Evolutionary conservation across 192 early-diverging fungal species (phyloP), one percentile per base, ranked within the genome.

Genomic region (Backusella westeae): DNA sequence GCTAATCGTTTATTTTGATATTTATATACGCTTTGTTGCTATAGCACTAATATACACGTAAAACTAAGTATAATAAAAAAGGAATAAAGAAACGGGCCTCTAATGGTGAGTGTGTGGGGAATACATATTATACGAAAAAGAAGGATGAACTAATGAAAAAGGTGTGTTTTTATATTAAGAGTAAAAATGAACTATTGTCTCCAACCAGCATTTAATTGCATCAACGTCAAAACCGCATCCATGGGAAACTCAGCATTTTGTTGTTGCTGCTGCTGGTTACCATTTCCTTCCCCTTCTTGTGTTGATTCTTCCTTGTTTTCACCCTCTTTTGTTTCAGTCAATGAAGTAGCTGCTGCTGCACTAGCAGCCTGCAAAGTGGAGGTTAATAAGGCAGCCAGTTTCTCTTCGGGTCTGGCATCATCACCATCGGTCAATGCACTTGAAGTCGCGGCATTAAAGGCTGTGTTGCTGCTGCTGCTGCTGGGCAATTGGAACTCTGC

Each of bases 151-250:
- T 56, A 23, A 23, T n/a, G 56, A 59, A 7, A 26, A 26, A 23
- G 26, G n/a, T n/a, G 12, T 49, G 46, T 36, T 67, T 19, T 67
- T 67, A 3, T 34, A 39, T 35, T 32, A 32, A 69, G 39, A 35
- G 34, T 6, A 32, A 32, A 68, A 23, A 21, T 3, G 23, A 15
- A 26, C n/a, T n/a, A 69, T 52, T 79, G 78, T 65, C 78, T 68
- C 85, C 85, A 85, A 19, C 81, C 80, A 15, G 79, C 84, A 49
- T 85, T 85, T 32, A 85, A 72, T 68, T 85, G 81, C 84, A 85
- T 85, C 15, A 85, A 56, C 17, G 84, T 85, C 59, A 85, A 68
- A 14, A 85, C 84, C 2, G 84, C 84, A 38, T 85, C 84, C 84
- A 85, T 85, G 0, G 84, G 85, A 71, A 83, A 86, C 34, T 86